Percentiles rank a stretch among this genome's conserved stretches.
These are phyloP conservation scores for Lomentospora prolificans DNA, from an alignment of 2,329 filamentous ascomycete species.

Conservation along the genomic window DNA sequence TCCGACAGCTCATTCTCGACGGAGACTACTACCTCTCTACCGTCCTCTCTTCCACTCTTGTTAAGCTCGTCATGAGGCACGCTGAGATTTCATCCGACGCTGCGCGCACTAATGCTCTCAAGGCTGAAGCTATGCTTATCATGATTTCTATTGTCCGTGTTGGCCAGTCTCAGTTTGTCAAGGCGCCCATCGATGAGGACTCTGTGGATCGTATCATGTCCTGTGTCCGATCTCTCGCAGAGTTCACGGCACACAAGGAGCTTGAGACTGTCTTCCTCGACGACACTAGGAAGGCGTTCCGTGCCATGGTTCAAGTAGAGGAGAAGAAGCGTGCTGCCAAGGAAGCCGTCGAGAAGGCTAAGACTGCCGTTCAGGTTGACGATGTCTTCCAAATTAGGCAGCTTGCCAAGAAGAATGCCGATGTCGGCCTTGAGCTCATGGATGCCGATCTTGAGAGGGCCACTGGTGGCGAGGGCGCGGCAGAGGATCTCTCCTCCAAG, in stretches of 20 bases:
- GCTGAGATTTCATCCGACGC: conserved; percentile 81
- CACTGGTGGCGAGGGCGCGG: conserved; percentile 74
- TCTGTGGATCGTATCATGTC: conserved; percentile 98
- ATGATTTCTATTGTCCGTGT: conserved; percentile 99
- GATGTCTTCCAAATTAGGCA: conserved; percentile 91
- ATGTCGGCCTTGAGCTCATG: conserved; percentile 74
- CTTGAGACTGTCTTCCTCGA: conserved; percentile 88
- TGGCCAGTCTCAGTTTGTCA: conserved; percentile 97
- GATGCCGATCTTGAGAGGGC: conserved; percentile 88
- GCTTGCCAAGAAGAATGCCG: conserved; percentile 79
- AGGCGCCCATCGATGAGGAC: conserved; percentile 93
- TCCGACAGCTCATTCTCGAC: conserved; percentile 89
- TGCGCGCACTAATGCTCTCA: conserved; percentile 83
- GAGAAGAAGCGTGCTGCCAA: conserved; percentile 97
- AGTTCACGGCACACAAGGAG: conserved; percentile 82
- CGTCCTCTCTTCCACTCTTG: conserved; percentile 89
- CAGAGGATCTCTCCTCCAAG: conserved; percentile 86
- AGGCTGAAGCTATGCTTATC: conserved; percentile 96
- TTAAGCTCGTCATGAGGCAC: conserved; percentile 96
- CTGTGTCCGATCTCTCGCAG: conserved; percentile 82
- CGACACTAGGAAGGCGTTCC: conserved; percentile 91
- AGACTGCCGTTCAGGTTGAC: conserved; percentile 89
- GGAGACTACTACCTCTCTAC: conserved; percentile 95
- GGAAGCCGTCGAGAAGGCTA: conserved; percentile 84
- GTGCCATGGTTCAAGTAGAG: conserved; percentile 92